Base-by-base conservation (phyloP, 805 yeast genomes). In the Ogataea ramenticola region DNA sequence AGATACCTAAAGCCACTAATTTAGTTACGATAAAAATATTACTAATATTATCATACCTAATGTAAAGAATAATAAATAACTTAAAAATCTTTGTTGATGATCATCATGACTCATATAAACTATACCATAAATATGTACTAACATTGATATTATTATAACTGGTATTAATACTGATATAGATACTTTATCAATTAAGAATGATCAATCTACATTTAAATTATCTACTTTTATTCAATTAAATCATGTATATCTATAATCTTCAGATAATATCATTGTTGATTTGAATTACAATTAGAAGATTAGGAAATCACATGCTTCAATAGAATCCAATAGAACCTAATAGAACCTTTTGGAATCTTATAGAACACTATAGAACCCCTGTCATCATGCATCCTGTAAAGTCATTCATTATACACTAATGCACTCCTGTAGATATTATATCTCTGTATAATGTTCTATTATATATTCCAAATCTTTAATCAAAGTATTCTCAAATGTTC, bases 51-150 rank as follows among this genome's bases (percentile, higher is more conserved):
- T 40, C 46, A 40, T 44, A 19, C 36, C 36, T 27, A 46, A 49
- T 35, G 56, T 49, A 44, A 52, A 52, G 38, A 53, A 40, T 41
- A 51, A 48, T 46, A 51, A 48, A 44, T 45, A 45, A 39, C 48
- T 41, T 44, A 48, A 52, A 39, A 50, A 52, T 41, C 54, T 42
- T 34, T 42, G 47, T 46, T 51, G 50, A 50, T 49, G 50, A 22
- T 52, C 55, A 43, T 52, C 46, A 35, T 43, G 40, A 34, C 19
- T 29, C 43, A 43, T 39, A 43, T 43, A 43, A 8, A 33, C 45
- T 43, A 40, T 36, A 19, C 51, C 54, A 50, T 46, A 53, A 40
- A 51, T 36, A 51, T 53, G 55, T 26, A 53, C 57, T 44, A 53
- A 50, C 34, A 36, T 45, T 26, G 53, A 43, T 34, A 43, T 41